These are phyloP conservation scores for Zelopaecilomyces penicillatus DNA, from an alignment of 2,329 filamentous ascomycete species.

Conservation along the genomic window DNA sequence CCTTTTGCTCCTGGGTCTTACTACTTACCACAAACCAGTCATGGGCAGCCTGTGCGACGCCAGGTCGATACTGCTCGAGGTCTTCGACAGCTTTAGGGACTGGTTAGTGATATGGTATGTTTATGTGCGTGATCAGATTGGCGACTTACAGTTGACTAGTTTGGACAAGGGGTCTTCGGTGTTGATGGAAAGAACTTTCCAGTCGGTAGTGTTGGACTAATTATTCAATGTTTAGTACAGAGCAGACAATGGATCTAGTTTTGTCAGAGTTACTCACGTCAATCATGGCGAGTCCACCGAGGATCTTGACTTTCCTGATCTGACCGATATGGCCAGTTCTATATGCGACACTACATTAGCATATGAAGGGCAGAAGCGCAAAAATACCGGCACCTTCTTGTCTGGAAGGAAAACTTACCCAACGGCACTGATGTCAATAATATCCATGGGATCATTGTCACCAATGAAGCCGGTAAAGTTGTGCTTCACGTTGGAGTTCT, in stretches of 20 bases:
- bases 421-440: conserved; percentile 30
- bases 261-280: conserved; percentile 20
- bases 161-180: conserved; percentile 29
- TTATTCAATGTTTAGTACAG: neutral
- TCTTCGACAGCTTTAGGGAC: conserved; percentile 23
- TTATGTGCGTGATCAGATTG: neutral
- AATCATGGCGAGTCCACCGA: conserved; percentile 31
- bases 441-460: conserved; percentile 35
- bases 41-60: conserved; percentile 24
- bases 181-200: conserved; percentile 33
- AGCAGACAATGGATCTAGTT: neutral
- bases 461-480: conserved; percentile 28
- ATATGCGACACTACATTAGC: neutral
- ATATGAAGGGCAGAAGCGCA: no score
- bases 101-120: neutral
- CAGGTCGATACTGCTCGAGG: conserved; percentile 30
- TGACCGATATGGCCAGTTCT: conserved; percentile 27
- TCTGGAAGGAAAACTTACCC: conserved; percentile 14
- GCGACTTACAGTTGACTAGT: conserved; percentile 23
- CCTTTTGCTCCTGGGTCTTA: neutral
- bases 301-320: conserved; percentile 33
- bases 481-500: conserved; percentile 32
- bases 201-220: conserved; percentile 24
- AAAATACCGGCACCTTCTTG: no score
- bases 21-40: conserved; percentile 31